A percentile compares a stretch with the other conserved stretches of the same genome.
These are phyloP conservation scores for Phialocephala subalpina DNA, from an alignment of 2,329 filamentous ascomycete genomes.

Conservation along the genomic window DNA sequence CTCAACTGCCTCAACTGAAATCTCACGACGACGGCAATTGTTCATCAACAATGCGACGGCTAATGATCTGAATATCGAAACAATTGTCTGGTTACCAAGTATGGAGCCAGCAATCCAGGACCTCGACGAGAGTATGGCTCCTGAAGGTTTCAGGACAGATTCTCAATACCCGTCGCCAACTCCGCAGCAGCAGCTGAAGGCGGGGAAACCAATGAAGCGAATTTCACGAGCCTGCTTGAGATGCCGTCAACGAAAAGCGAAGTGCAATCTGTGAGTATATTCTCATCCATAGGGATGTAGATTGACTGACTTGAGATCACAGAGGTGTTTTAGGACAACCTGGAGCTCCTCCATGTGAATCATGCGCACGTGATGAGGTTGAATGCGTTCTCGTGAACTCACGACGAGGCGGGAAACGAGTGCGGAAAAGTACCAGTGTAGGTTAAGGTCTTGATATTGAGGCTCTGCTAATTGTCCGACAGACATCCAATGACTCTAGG, in stretches of 20 bases:
- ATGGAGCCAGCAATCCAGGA: not conserved
- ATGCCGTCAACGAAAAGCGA: slow-evolving; percentile 37
- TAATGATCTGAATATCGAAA: not conserved
- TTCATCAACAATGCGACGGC: slow-evolving; percentile 1
- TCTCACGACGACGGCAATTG: not conserved
- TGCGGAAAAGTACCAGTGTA: slow-evolving; percentile 34
- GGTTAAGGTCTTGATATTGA: not conserved
- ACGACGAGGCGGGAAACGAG: slow-evolving; percentile 48
- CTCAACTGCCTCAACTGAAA: not conserved
- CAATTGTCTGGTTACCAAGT: not conserved
- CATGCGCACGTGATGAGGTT: slow-evolving; percentile 48
- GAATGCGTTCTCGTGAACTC: slow-evolving; percentile 52
- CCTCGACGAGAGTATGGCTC: slow-evolving; percentile 16
- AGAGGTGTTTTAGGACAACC: slow-evolving; percentile 40
- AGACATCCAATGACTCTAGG: slow-evolving; percentile 3
- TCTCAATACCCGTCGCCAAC: slow-evolving; percentile 22
- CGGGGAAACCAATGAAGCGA: slow-evolving; percentile 29
- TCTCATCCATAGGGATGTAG: not conserved
- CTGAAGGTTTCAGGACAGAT: slow-evolving; percentile 17
- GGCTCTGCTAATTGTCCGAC: not conserved
- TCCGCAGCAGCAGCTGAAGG: slow-evolving; percentile 9
- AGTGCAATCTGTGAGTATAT: slow-evolving; percentile 37
- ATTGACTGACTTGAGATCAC: slow-evolving; percentile 29
- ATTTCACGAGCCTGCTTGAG: slow-evolving; percentile 36
- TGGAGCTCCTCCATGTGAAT: slow-evolving; percentile 47